Evolutionary conservation across 192 early-diverging fungal genomes (phyloP), one percentile per base, ranked within the genome.

Genomic region (Backusella westeae): DNA sequence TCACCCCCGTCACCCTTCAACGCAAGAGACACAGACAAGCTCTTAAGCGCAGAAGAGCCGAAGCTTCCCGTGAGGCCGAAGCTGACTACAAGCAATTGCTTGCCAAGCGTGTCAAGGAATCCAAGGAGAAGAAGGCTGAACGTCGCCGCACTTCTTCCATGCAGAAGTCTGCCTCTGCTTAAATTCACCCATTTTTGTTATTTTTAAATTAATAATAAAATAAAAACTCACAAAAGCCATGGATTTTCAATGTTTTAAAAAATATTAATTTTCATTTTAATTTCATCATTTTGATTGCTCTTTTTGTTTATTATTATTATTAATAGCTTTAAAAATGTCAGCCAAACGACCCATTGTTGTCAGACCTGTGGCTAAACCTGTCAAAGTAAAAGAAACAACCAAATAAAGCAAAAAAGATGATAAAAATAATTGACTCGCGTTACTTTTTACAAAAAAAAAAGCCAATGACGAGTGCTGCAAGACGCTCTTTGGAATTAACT

Each of bases 31-130:
- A 29, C 26, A 29, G 90, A 74, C 80, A 88, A 73, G 92, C 96
- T 82, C 85, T 96, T 83, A 98, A 99, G 95, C 89, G 88, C 81
- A 89, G 91, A 87, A 91, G 90, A 81, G 85, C 90, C 73, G 91
- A 92, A 84, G 90, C 91, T 83, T 89, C 94, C 80, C 90, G 89
- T 85, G 94, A 94, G 89, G 93, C 83, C 53, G 90, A 90, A 75
- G 88, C 92, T 74, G 91, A 93, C 79, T 94, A 94, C 90, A 92
- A 93, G 85, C 90, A 90, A 87, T 89, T 97, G 46, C 86, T 99
- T 63, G 94, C 94, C 76, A 89, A 94, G 87, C 94, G 96, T 83
- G 90, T 96, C 88, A 96, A 96, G 91, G 97, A 98, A 89, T 88
- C 92, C 85, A 96, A 95, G 86, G 94, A 95, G 84, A 93, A 93